phyloP scores from a whole-genome alignment of 352 stramenopile species.

The Phytopythium oedochilum region DNA sequence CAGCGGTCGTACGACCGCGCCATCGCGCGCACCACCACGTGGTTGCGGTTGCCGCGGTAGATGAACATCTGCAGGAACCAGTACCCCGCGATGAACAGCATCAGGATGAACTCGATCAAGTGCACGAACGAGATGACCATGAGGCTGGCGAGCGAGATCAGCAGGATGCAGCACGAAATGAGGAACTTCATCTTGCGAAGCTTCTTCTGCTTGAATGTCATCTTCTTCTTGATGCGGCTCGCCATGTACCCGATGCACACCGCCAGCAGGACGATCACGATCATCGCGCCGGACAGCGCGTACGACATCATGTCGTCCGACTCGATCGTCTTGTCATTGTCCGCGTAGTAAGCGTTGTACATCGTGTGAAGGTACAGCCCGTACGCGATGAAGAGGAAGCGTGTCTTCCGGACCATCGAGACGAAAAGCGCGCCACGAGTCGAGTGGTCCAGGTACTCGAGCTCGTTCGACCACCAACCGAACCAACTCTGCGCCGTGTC shows the following conservation, averaged over 20 bases:
- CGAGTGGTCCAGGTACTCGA: conserved; percentile 81
- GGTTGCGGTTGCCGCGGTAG: conserved; percentile 69
- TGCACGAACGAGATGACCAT: conserved; percentile 70
- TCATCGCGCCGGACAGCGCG: conserved; percentile 49
- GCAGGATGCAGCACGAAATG: conserved; percentile 60
- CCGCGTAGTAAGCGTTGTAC: conserved; percentile 78
- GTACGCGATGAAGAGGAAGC: conserved; percentile 67
- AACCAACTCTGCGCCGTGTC: conserved; percentile 86
- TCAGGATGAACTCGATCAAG: conserved; percentile 64
- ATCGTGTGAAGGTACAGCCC: conserved; percentile 78
- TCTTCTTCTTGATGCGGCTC: conserved; percentile 86
- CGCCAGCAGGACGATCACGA: conserved; percentile 68
- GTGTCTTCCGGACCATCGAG: conserved; percentile 66
- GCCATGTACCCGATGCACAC: conserved; percentile 82
- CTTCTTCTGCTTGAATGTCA: conserved; percentile 88
- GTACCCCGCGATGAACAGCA: conserved; percentile 72
- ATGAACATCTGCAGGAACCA: conserved; percentile 87
- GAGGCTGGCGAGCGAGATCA: conserved; percentile 61
- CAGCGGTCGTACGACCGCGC: conserved; percentile 68
- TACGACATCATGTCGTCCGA: conserved; percentile 55
- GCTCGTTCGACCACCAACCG: conserved; percentile 82
- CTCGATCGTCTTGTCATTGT: conserved; percentile 48
- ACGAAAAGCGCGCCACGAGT: conserved; percentile 59
- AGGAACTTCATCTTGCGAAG: conserved; percentile 88
- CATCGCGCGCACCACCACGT: conserved; percentile 78